Evolutionary conservation across 768 basidiomycete genomes (phyloP), one percentile per base, ranked within the genome.

Genomic region (Kwoniella newhampshirensis): DNA sequence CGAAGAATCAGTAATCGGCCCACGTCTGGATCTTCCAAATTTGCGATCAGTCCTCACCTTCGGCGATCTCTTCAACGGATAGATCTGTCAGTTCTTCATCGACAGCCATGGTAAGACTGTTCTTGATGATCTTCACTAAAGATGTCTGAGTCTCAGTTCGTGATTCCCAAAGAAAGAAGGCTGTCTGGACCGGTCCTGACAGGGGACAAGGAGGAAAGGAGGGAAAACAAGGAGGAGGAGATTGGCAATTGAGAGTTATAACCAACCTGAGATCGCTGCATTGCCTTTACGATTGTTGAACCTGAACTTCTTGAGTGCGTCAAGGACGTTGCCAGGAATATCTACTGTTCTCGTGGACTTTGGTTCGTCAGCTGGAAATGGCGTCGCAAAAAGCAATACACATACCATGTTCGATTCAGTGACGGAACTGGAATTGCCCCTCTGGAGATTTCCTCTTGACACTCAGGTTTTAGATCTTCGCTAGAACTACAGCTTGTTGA

Each of bases 41-140:
- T 6, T 23, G 8, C 6, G 26, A 15, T 11, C 44, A 15, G 4
- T 17, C 26, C 70, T 54, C 63, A 89, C 91, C 91, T 78, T 91
- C 86, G n/a, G 84, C 88, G 35, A 97, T 84, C 15, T 93, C 89
- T 66, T 88, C 87, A 55, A 91, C 84, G 53, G 81, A 81, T 58
- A 89, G 86, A 58, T 84, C 78, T 68, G 87, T 85, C 63, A 88
- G 86, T 70, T 86, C 84, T 52, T 91, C 88, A 28, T 85, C 87
- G 67, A 89, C 86, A 72, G 87, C 86, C 86, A 96, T 87, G 63
- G 84, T 70, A 56, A 93, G 82, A 66, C 85, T 81, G 37, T 80
- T 76, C 80, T 89, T 92, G 81, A 92, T 87, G 78, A 93, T 89
- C 84, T 92, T 93, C 77, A 93, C 85, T 74, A 32, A 2, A 13